These are phyloP conservation scores for Fusarium sp. DNA, from an alignment of 2,329 filamentous ascomycete species.

Conservation along the genomic window DNA sequence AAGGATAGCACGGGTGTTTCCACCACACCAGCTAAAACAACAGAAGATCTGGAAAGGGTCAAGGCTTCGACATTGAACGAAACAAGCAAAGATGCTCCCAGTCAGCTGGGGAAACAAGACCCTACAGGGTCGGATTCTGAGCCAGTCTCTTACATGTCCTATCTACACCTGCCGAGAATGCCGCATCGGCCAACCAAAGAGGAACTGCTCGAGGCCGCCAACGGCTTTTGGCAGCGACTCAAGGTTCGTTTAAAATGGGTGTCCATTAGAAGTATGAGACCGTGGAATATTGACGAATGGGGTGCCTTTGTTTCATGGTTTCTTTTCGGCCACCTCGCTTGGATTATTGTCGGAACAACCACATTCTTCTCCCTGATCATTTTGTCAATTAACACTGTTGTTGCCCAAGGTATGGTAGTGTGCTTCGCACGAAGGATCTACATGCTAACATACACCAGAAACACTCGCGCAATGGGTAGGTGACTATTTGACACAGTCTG, in stretches of 20 bases:
- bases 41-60: slow-evolving; percentile 26
- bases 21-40: slow-evolving; percentile 15
- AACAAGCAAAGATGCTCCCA: slow-evolving; percentile 16
- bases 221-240: slow-evolving; percentile 89
- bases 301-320: slow-evolving; percentile 95
- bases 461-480: slow-evolving; percentile 92
- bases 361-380: slow-evolving; percentile 96
- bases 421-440: neutral
- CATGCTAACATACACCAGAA: slow-evolving; percentile 63
- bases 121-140: slow-evolving; percentile 45
- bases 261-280: slow-evolving; percentile 90
- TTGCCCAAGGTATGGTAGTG: slow-evolving; percentile 80
- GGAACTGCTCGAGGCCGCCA: slow-evolving; percentile 90
- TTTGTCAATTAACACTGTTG: slow-evolving; percentile 91
- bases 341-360: slow-evolving; percentile 96
- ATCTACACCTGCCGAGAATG: slow-evolving; percentile 72
- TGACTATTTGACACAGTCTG: slow-evolving; percentile 93
- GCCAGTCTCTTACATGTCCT: slow-evolving; percentile 65
- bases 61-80: slow-evolving; percentile 22
- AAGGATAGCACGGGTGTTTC: slow-evolving; percentile 28
- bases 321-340: slow-evolving; percentile 89
- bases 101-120: slow-evolving; percentile 11
- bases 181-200: slow-evolving; percentile 93
- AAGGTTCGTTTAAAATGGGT: slow-evolving; percentile 98
- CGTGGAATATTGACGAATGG: slow-evolving; percentile 97